Percentiles rank a stretch among this genome's conserved stretches.
phyloP scores from a whole-genome alignment of 73 alveolate genomes.

The Symbiodinium pilosum region DNA sequence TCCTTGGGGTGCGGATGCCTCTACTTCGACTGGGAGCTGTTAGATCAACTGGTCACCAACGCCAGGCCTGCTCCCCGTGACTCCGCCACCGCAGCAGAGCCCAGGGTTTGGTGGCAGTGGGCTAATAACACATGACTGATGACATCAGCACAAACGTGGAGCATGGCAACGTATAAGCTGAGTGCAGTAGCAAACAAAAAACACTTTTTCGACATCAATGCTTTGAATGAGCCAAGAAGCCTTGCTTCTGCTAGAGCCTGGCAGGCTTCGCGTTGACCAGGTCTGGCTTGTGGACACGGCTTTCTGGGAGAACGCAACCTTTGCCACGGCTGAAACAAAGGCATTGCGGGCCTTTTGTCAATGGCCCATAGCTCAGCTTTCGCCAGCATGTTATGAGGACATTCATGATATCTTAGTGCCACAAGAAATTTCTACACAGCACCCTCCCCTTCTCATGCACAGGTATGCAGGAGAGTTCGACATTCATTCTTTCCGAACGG shows the following conservation, averaged over 20 bases:
- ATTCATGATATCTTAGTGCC: too few species aligned
- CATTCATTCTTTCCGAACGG: slow-evolving; percentile 33
- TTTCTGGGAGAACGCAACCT: slow-evolving; percentile 1
- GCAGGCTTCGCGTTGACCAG: slow-evolving; percentile 60
- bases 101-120: too few species aligned
- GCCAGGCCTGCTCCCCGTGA: slow-evolving; percentile 37
- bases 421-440: too few species aligned
- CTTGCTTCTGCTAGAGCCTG: neutral
- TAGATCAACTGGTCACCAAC: neutral
- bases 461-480: slow-evolving; percentile 54
- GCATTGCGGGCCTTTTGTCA: slow-evolving; percentile 45
- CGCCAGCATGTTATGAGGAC: too few species aligned
- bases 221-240: too few species aligned
- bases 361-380: slow-evolving; percentile 34
- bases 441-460: too few species aligned
- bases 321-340: neutral
- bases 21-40: slow-evolving; percentile 81
- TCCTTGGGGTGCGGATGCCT: slow-evolving; percentile 60
- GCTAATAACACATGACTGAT: too few species aligned
- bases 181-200: too few species aligned
- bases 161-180: too few species aligned
- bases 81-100: too few species aligned
- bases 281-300: slow-evolving; percentile 81
- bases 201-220: too few species aligned
- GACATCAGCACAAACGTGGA: too few species aligned